Conservation (phyloP, 2,329 filamentous ascomycete genomes). For the Teratosphaeria nubilosa region DNA sequence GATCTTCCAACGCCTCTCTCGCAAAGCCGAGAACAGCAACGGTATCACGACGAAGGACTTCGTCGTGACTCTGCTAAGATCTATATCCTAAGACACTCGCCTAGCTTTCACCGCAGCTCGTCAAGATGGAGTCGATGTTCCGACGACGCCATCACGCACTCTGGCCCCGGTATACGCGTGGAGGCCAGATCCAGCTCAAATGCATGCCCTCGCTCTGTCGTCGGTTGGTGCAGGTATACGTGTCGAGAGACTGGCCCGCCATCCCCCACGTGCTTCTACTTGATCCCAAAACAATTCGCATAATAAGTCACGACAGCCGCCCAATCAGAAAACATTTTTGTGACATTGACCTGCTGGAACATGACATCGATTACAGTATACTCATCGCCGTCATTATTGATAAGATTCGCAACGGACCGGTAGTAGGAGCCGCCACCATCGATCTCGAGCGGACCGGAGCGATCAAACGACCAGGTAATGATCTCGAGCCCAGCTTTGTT, state of each 20-base stretch:
- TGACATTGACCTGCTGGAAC: conserved; percentile 49
- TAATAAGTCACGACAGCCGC: conserved; percentile 59
- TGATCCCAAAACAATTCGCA: conserved; percentile 56
- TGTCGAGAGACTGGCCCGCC: background rate
- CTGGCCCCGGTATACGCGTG: too few relatives aligned
- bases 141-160: too few relatives aligned
- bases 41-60: too few relatives aligned
- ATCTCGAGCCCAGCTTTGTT: conserved; percentile 54
- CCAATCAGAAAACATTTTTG: conserved; percentile 60
- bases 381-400: conserved; percentile 55
- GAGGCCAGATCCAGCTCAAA: too few relatives aligned
- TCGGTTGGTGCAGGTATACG: background rate
- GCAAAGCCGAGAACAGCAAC: too few relatives aligned
- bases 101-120: too few relatives aligned
- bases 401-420: conserved; percentile 41
- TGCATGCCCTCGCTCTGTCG: background rate
- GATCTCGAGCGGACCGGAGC: conserved; percentile 47
- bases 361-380: conserved; percentile 58
- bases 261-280: background rate
- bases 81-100: too few relatives aligned
- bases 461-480: conserved; percentile 59
- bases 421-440: conserved; percentile 47
- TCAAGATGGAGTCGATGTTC: too few relatives aligned
- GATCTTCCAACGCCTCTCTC: too few relatives aligned
- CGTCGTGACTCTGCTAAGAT: too few relatives aligned